These are phyloP conservation scores for Trichophaea hybrida DNA, from an alignment of 2,329 filamentous ascomycete genomes.

Conservation along the genomic window DNA sequence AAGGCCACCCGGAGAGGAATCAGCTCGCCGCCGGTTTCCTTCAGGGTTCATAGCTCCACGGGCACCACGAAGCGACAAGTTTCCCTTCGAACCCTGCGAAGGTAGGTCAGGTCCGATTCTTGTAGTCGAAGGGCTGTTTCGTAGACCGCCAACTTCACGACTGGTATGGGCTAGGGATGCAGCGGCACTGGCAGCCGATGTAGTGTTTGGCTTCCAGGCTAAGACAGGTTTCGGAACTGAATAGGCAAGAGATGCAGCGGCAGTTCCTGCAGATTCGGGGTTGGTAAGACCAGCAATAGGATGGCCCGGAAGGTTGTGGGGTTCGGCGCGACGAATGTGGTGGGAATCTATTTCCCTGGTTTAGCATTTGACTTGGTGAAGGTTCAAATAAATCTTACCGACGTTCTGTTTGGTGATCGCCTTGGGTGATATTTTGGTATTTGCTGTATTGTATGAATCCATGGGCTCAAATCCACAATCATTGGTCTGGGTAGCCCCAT, in stretches of 20 bases:
- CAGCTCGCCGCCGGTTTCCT: conserved; percentile 25
- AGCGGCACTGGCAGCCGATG: conserved; percentile 57
- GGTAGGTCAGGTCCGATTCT: conserved; percentile 1
- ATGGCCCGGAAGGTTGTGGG: conserved; percentile 59
- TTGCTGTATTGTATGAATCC: too few relatives aligned
- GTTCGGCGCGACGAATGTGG: conserved; percentile 14
- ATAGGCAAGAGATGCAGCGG: conserved; percentile 15
- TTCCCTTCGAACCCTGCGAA: not conserved
- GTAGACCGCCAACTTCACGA: conserved; percentile 29
- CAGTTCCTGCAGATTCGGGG: conserved; percentile 14
- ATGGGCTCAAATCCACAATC: not conserved
- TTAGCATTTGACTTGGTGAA: not conserved
- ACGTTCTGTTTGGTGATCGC: not conserved
- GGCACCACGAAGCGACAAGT: conserved; percentile 16
- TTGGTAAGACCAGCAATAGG: conserved; percentile 50
- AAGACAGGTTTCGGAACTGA: conserved; percentile 11
- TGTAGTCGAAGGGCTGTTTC: conserved; percentile 9
- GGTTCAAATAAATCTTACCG: not conserved
- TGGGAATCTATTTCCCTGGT: conserved; percentile 3
- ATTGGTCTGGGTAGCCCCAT: not conserved
- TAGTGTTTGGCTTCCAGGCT: conserved; percentile 32
- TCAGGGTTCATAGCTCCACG: conserved; percentile 11
- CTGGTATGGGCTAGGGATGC: conserved; percentile 54
- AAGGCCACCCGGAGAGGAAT: conserved; percentile 37
- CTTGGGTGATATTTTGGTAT: not conserved